A percentile compares a stretch with the other conserved stretches of the same genome.
Evolutionary conservation across 768 basidiomycete genomes (phyloP).

Genomic region (Neoboletus subvelutipes): DNA sequence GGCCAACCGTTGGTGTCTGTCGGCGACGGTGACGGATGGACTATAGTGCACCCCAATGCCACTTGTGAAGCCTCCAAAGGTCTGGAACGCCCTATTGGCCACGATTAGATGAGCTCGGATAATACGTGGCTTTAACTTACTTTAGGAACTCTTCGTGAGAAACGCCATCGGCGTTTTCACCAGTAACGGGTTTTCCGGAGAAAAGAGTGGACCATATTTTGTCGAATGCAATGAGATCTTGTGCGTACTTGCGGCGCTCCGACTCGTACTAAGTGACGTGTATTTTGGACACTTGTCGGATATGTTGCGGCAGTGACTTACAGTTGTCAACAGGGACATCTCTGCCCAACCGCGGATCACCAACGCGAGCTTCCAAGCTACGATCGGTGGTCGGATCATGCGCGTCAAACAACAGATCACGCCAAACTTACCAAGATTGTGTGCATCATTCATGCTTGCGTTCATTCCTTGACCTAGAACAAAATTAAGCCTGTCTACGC

Average conservation of each 20-base stretch:
- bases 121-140: slow-evolving; percentile 24
- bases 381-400: background rate
- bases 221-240: slow-evolving; percentile 55
- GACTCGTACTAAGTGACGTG: slow-evolving; percentile 43
- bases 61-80: slow-evolving; percentile 45
- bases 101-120: background rate
- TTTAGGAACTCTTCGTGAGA: slow-evolving; percentile 45
- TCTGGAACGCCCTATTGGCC: slow-evolving; percentile 41
- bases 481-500: slow-evolving; percentile 16
- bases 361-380: slow-evolving; percentile 53
- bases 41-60: slow-evolving; percentile 52
- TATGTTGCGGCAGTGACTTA: slow-evolving; percentile 22
- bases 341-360: slow-evolving; percentile 50
- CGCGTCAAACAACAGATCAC: background rate
- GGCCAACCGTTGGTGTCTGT: slow-evolving; percentile 38
- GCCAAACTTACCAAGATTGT: slow-evolving; percentile 44
- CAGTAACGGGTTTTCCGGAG: slow-evolving; percentile 49
- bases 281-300: background rate
- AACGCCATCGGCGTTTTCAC: slow-evolving; percentile 39
- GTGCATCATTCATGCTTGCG: slow-evolving; percentile 53
- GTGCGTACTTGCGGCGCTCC: slow-evolving; percentile 53
- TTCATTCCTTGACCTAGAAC: slow-evolving; percentile 52
- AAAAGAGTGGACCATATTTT: slow-evolving; percentile 51
- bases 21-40: slow-evolving; percentile 38
- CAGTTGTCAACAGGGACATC: slow-evolving; percentile 45